These are phyloP conservation scores for Shiraia sp. DNA, from an alignment of 2,329 filamentous ascomycete species.

Conservation along the genomic window DNA sequence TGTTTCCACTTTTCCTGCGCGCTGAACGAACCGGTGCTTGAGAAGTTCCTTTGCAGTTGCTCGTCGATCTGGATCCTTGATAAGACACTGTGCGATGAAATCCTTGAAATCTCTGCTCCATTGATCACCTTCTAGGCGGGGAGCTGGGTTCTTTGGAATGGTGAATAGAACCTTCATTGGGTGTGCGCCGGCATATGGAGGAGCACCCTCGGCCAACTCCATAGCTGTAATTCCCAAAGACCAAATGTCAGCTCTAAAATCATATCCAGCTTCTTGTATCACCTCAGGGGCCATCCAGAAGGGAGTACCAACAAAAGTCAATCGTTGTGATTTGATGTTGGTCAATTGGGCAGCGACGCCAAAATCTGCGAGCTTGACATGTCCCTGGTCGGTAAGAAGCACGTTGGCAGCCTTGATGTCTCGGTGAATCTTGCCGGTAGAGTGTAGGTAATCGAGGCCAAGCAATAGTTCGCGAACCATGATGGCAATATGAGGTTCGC, in stretches of 20 bases:
- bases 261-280: constrained; percentile 96
- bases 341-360: constrained; percentile 95
- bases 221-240: constrained; percentile 93
- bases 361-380: constrained; percentile 96
- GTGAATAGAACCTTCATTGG: constrained; percentile 98
- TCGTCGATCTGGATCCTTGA: constrained; percentile 85
- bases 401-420: constrained; percentile 98
- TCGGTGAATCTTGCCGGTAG: constrained; percentile 92
- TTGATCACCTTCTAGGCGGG: constrained; percentile 75
- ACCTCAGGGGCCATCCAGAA: constrained; percentile 99
- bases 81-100: constrained; percentile 85
- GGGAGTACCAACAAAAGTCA: constrained; percentile 89
- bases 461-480: constrained; percentile 88
- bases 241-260: constrained; percentile 98
- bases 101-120: constrained; percentile 94
- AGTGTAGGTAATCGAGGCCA: constrained; percentile 90
- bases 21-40: constrained; percentile 84
- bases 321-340: constrained; percentile 95
- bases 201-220: constrained; percentile 88
- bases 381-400: constrained; percentile 85
- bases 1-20: constrained; percentile 83
- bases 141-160: constrained; percentile 88
- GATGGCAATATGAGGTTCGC: constrained; percentile 89
- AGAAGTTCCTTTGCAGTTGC: constrained; percentile 86
- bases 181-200: constrained; percentile 92